Conservation (phyloP, 2,329 filamentous ascomycete genomes). For the Plectosphaerella plurivora region DNA sequence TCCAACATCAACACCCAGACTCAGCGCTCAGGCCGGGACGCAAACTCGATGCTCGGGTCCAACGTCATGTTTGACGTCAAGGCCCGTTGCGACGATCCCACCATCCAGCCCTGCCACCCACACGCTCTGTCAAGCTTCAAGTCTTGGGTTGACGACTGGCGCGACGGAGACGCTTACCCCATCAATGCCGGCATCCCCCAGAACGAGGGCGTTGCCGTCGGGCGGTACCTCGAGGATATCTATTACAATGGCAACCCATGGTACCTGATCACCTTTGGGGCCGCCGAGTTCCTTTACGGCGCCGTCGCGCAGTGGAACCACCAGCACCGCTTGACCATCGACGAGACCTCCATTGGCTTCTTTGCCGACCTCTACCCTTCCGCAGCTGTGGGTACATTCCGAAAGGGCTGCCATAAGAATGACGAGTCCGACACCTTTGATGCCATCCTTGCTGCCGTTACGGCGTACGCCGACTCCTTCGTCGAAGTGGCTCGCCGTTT, state of each 20-base stretch:
- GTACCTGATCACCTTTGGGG: slow-evolving; percentile 51
- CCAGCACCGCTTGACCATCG: slow-evolving; percentile 41
- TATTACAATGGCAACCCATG: slow-evolving; percentile 56
- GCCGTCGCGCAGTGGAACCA: slow-evolving; percentile 49
- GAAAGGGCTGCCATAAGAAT: slow-evolving; percentile 20
- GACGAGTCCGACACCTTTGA: slow-evolving; percentile 26
- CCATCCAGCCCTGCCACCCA: slow-evolving; percentile 53
- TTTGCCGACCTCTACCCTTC: slow-evolving; percentile 47
- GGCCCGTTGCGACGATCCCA: slow-evolving; percentile 44
- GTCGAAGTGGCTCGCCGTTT: slow-evolving; percentile 41
- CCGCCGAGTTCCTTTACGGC: slow-evolving; percentile 55
- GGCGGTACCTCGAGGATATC: slow-evolving; percentile 45
- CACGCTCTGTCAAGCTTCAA: slow-evolving; percentile 51
- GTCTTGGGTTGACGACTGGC: slow-evolving; percentile 50
- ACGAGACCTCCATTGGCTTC: slow-evolving; percentile 47
- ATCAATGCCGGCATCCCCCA: slow-evolving; percentile 44
- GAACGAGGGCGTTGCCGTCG: slow-evolving; percentile 37
- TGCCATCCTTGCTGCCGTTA: slow-evolving; percentile 39
- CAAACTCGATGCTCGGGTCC: slow-evolving; percentile 46
- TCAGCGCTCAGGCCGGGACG: slow-evolving; percentile 50
- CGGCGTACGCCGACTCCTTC: slow-evolving; percentile 51
- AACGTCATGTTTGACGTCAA: slow-evolving; percentile 46
- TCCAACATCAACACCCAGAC: slow-evolving; percentile 45
- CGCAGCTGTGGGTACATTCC: slow-evolving; percentile 41
- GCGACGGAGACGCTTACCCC: slow-evolving; percentile 38